Evolutionary conservation across 2,329 filamentous ascomycete genomes (phyloP).

Genomic region (Fusarium brachygibbosum): DNA sequence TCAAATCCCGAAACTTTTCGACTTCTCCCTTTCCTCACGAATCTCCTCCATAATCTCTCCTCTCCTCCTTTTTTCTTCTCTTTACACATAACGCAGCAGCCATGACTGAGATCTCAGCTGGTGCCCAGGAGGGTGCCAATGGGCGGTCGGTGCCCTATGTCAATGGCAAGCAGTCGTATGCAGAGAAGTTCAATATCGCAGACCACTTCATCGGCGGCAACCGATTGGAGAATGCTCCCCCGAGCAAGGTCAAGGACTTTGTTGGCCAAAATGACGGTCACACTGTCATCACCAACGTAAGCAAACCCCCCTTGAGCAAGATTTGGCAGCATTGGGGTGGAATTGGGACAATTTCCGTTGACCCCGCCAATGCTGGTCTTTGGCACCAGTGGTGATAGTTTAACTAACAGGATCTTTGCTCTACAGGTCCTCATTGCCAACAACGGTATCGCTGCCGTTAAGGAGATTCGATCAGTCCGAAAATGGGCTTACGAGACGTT

Average conservation of each 20-base stretch:
- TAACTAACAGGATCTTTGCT: slow-evolving; percentile 32
- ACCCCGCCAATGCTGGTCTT: slow-evolving; percentile 23
- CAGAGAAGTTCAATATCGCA: slow-evolving; percentile 84
- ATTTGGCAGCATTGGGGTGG: neutral
- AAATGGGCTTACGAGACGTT: slow-evolving; percentile 99
- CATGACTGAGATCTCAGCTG: slow-evolving; percentile 64
- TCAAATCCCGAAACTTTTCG: slow-evolving; percentile 23
- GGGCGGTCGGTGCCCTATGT: slow-evolving; percentile 65
- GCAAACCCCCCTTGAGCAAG: slow-evolving; percentile 52
- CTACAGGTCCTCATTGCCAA: slow-evolving; percentile 95
- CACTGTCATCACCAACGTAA: slow-evolving; percentile 97
- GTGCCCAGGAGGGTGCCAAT: slow-evolving; percentile 58
- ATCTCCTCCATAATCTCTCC: slow-evolving; percentile 34
- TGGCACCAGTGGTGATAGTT: neutral
- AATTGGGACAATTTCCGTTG: slow-evolving; percentile 6
- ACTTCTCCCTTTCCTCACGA: slow-evolving; percentile 20
- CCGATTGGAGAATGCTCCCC: slow-evolving; percentile 81
- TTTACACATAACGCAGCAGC: slow-evolving; percentile 48
- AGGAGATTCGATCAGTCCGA: slow-evolving; percentile 98
- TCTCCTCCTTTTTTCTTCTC: slow-evolving; percentile 17
- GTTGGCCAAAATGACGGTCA: slow-evolving; percentile 90
- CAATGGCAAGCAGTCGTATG: slow-evolving; percentile 76
- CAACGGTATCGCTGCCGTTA: slow-evolving; percentile 99
- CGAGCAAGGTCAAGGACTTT: slow-evolving; percentile 96
- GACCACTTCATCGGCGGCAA: slow-evolving; percentile 98